phyloP scores from a whole-genome alignment of 2,329 filamentous ascomycete genomes.

The Hysterium pulicare region DNA sequence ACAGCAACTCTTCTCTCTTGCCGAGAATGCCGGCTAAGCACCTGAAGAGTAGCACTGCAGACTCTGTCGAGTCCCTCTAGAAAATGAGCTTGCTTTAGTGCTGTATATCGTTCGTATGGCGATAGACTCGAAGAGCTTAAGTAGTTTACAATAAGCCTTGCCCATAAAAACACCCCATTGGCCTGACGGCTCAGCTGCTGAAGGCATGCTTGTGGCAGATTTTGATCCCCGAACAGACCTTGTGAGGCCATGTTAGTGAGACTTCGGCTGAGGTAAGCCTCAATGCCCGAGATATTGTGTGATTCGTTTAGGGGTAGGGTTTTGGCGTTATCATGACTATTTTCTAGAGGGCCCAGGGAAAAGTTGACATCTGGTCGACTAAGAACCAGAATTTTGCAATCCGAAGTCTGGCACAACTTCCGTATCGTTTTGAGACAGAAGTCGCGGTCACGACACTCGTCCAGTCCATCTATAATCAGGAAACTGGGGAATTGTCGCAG shows the following conservation, averaged over 20 bases:
- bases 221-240: conserved; percentile 26
- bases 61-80: conserved; percentile 21
- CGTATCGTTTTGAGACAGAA: conserved; percentile 18
- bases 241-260: conserved; percentile 25
- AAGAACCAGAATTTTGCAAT: conserved; percentile 23
- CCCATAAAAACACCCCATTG: conserved; percentile 30
- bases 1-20: conserved; percentile 19
- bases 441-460: conserved; percentile 21
- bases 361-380: conserved; percentile 23
- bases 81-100: conserved; percentile 15
- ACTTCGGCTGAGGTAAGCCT: conserved; percentile 14
- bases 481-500: conserved; percentile 30
- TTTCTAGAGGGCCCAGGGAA: conserved; percentile 26
- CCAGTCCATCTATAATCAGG: conserved; percentile 27
- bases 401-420: conserved; percentile 21
- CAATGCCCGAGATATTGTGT: conserved; percentile 18
- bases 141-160: conserved; percentile 19
- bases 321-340: conserved; percentile 24
- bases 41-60: conserved; percentile 18
- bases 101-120: conserved; percentile 19
- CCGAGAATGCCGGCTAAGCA: conserved; percentile 14
- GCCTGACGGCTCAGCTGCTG: conserved; percentile 13
- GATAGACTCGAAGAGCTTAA: conserved; percentile 22
- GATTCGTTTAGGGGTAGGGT: conserved; percentile 16
- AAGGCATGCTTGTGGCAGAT: conserved; percentile 21